A percentile compares a stretch with the other conserved stretches of the same genome.
Evolutionary conservation across 192 early-diverging fungal species (phyloP).

Genomic region (Piromyces finnis): DNA sequence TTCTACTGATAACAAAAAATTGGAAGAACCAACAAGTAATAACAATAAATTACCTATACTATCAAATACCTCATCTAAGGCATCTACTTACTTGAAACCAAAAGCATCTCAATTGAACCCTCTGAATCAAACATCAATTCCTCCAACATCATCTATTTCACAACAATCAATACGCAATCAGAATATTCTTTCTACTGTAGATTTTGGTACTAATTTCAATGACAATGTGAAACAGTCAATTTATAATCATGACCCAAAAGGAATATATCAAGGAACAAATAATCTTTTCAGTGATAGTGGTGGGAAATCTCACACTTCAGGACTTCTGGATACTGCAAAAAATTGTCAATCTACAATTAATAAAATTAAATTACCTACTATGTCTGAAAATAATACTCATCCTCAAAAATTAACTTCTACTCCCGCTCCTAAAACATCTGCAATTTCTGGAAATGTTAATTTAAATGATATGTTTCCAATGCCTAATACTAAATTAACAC

Average conservation of each 20-base stretch:
- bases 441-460: background rate
- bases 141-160: too few relatives aligned
- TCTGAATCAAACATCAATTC: background rate
- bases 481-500: background rate
- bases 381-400: background rate
- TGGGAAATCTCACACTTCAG: background rate
- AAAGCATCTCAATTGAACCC: background rate
- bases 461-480: background rate
- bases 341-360: background rate
- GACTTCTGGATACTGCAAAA: background rate
- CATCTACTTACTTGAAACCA: background rate
- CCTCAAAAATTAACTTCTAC: background rate
- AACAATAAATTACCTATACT: background rate
- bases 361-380: background rate
- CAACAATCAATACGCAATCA: background rate
- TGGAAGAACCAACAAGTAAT: background rate
- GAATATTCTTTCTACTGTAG: too few relatives aligned
- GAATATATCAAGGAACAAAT: background rate
- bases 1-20: background rate
- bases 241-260: background rate
- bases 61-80: background rate
- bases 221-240: background rate
- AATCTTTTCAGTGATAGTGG: background rate
- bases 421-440: background rate
- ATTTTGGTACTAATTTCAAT: background rate